Percentiles rank a stretch among this genome's conserved stretches.
Evolutionary conservation across 139 green algal genomes (phyloP).

Genomic region (Dunaliella primolecta): DNA sequence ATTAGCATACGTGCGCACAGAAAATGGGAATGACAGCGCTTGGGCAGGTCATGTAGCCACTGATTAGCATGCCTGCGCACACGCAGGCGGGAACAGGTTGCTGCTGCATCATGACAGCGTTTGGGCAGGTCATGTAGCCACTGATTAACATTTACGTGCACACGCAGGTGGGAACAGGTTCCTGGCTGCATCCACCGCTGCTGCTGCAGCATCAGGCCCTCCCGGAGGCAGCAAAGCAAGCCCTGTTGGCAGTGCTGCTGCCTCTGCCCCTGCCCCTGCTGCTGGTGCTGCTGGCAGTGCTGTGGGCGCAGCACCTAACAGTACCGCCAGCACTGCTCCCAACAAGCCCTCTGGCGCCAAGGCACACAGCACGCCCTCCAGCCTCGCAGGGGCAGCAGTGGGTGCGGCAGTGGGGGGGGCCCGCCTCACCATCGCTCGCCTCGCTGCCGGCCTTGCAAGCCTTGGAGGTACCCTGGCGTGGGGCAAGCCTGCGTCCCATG

Average conservation of each 20-base stretch:
- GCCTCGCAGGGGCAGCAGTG: neutral
- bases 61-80: too few relatives aligned
- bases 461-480: neutral
- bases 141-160: too few relatives aligned
- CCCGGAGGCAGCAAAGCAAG: neutral
- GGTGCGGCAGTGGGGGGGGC: neutral
- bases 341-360: too few relatives aligned
- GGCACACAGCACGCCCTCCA: neutral
- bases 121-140: too few relatives aligned
- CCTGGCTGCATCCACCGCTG: neutral
- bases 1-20: too few relatives aligned
- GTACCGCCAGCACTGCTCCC: too few relatives aligned
- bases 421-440: neutral
- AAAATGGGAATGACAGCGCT: too few relatives aligned
- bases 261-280: neutral
- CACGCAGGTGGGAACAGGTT: neutral
- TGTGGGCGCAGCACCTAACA: too few relatives aligned
- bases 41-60: too few relatives aligned
- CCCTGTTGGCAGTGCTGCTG: neutral
- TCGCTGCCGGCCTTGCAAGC: neutral
- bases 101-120: neutral
- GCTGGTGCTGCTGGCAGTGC: neutral
- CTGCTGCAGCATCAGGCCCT: neutral
- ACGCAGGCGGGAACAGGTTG: too few relatives aligned
- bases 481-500: neutral